These are phyloP conservation scores for Fusarium siculi DNA, from an alignment of 2,329 filamentous ascomycete genomes.

Conservation along the genomic window DNA sequence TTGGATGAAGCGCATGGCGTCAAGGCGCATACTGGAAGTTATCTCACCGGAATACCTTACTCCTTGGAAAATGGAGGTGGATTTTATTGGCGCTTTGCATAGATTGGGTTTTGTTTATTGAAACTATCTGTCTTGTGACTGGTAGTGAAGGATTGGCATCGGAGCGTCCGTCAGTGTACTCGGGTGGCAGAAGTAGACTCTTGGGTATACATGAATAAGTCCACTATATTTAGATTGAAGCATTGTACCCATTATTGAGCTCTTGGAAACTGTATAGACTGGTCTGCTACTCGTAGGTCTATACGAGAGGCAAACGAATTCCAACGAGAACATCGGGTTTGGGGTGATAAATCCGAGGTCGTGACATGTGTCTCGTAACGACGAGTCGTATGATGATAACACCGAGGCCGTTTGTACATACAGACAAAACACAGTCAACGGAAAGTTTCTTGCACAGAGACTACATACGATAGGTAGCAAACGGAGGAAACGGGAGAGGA, in stretches of 20 bases:
- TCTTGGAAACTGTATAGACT: background rate
- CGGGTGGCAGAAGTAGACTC: background rate
- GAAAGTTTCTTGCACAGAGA: background rate
- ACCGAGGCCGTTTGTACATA: background rate
- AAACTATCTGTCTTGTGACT: background rate
- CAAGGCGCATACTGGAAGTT: conserved; percentile 14
- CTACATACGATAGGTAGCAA: background rate
- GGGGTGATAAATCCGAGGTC: conserved; percentile 14
- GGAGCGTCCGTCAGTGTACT: background rate
- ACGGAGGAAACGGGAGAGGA: background rate
- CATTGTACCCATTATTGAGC: background rate
- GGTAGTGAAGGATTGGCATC: background rate
- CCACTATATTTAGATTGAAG: background rate
- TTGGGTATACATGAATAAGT: background rate
- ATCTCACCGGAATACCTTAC: background rate
- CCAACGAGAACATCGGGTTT: conserved; percentile 1
- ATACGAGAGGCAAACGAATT: background rate
- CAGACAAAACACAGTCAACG: background rate
- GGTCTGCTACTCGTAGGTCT: background rate
- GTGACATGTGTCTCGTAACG: background rate
- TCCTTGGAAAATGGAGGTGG: background rate
- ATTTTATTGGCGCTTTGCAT: conserved; percentile 3
- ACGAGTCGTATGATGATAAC: background rate
- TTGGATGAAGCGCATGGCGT: conserved; percentile 3
- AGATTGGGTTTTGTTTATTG: conserved; percentile 3